A percentile compares a stretch with the other conserved stretches of the same genome.
These are phyloP conservation scores for Botryotinia calthae DNA, from an alignment of 2,329 filamentous ascomycete species.

Conservation along the genomic window DNA sequence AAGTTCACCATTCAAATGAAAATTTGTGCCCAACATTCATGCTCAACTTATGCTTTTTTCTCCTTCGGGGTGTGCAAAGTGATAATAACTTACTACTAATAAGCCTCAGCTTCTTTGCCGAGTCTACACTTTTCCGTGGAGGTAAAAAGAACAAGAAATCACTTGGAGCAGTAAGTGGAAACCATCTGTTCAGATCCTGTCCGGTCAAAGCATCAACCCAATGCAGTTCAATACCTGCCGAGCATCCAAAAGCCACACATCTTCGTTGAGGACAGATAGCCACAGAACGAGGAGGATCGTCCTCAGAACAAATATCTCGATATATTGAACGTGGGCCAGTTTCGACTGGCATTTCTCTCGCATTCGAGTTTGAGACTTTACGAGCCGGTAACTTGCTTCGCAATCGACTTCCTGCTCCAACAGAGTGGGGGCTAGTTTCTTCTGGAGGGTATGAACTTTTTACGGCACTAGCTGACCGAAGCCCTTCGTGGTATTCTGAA, in stretches of 20 bases:
- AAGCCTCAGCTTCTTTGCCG: conserved; percentile 56
- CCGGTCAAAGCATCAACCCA: conserved; percentile 50
- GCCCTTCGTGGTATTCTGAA: conserved; percentile 27
- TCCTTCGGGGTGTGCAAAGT: neutral
- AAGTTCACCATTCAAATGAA: neutral
- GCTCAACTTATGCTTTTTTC: neutral
- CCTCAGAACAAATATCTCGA: conserved; percentile 55
- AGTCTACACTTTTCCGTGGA: conserved; percentile 50
- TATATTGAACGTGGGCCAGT: conserved; percentile 40
- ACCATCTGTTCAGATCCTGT: conserved; percentile 53
- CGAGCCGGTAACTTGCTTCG: conserved; percentile 21
- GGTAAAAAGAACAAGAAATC: conserved; percentile 61
- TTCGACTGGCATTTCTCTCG: conserved; percentile 36
- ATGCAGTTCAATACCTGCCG: conserved; percentile 60
- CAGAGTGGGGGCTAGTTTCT: conserved; percentile 16
- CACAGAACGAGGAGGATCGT: conserved; percentile 63
- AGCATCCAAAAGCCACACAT: conserved; percentile 64
- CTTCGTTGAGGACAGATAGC: conserved; percentile 63
- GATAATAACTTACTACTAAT: conserved; percentile 50
- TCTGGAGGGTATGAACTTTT: conserved; percentile 23
- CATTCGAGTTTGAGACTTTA: neutral
- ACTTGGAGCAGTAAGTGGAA: conserved; percentile 52
- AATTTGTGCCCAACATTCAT: neutral
- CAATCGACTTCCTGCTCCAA: conserved; percentile 15
- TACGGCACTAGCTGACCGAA: conserved; percentile 13